A percentile compares a stretch with the other conserved stretches of the same genome.
phyloP scores from a whole-genome alignment of 371 early-diverging fungal genomes.

The Mucor lusitanicus region DNA sequence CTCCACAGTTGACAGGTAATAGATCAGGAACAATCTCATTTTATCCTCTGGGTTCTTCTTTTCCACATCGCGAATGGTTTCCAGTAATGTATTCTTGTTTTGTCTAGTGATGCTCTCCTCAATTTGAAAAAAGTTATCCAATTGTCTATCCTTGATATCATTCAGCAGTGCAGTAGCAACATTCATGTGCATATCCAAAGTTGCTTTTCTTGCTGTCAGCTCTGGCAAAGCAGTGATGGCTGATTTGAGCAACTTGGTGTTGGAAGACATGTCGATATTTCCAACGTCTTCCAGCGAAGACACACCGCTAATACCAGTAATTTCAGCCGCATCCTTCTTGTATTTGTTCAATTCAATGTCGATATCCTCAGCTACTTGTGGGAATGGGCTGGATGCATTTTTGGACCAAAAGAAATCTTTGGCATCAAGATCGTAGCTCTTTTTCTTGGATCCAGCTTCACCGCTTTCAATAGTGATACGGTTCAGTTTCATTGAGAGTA shows the following conservation, averaged over 20 bases:
- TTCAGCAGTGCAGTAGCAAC: conserved; percentile 94
- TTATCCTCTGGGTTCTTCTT: conserved; percentile 88
- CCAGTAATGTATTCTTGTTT: conserved; percentile 79
- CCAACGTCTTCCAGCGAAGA: conserved; percentile 84
- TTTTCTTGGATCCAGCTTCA: conserved; percentile 45
- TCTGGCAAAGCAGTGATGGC: conserved; percentile 96
- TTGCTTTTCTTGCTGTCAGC: conserved; percentile 93
- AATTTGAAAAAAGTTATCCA: conserved; percentile 94
- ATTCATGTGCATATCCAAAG: conserved; percentile 98
- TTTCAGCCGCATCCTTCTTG: conserved; percentile 91
- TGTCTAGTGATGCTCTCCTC: conserved; percentile 85
- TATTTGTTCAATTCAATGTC: conserved; percentile 89
- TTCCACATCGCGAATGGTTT: conserved; percentile 76
- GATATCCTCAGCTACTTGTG: conserved; percentile 95
- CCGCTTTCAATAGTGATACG: conserved; percentile 65
- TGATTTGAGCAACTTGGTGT: conserved; percentile 85
- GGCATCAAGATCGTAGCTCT: conserved; percentile 89
- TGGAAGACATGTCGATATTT: conserved; percentile 70
- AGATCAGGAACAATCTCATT: conserved; percentile 87
- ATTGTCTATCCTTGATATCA: conserved; percentile 90
- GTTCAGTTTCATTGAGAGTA: conserved; percentile 92
- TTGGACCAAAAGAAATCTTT: conserved; percentile 94
- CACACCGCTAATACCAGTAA: conserved; percentile 87
- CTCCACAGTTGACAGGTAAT: conserved; percentile 74
- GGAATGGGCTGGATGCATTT: conserved; percentile 95